A percentile compares a stretch with the other conserved stretches of the same genome.
These are phyloP conservation scores for Phytopythium mirpurense DNA, from an alignment of 352 stramenopile genomes.

Conservation along the genomic window DNA sequence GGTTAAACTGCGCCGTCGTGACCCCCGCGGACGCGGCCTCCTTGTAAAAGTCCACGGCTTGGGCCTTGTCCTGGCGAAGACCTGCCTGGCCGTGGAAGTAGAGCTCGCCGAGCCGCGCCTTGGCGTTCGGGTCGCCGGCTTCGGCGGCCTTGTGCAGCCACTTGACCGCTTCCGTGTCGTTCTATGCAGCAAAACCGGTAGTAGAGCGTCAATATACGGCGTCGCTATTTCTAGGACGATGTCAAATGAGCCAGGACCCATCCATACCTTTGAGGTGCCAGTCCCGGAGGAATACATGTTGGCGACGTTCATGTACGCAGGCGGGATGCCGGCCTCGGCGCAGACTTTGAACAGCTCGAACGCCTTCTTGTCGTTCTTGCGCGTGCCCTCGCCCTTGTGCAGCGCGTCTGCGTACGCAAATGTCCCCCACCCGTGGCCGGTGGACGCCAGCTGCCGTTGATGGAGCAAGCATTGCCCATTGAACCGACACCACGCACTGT, in stretches of 20 bases:
- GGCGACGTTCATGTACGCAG: conserved; percentile 75
- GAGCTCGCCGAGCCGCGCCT: conserved; percentile 64
- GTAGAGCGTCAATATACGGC: no score
- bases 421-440: conserved; percentile 65
- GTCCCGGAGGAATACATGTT: conserved; percentile 77
- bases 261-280: conserved; percentile 65
- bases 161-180: conserved; percentile 55
- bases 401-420: conserved; percentile 81
- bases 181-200: conserved; percentile 35
- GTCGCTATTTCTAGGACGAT: no score
- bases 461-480: no score
- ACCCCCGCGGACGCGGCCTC: conserved; percentile 57
- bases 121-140: conserved; percentile 65
- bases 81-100: conserved; percentile 59
- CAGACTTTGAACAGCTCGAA: conserved; percentile 76
- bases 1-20: conserved; percentile 70
- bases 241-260: no score
- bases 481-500: background rate
- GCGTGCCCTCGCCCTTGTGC: conserved; percentile 65
- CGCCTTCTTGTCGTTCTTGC: conserved; percentile 68
- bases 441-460: conserved; percentile 47
- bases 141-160: conserved; percentile 77
- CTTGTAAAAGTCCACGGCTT: conserved; percentile 64
- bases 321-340: conserved; percentile 54
- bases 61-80: conserved; percentile 40